Conservation (phyloP, 352 stramenopile genomes). For the Pythium inflatum region DNA sequence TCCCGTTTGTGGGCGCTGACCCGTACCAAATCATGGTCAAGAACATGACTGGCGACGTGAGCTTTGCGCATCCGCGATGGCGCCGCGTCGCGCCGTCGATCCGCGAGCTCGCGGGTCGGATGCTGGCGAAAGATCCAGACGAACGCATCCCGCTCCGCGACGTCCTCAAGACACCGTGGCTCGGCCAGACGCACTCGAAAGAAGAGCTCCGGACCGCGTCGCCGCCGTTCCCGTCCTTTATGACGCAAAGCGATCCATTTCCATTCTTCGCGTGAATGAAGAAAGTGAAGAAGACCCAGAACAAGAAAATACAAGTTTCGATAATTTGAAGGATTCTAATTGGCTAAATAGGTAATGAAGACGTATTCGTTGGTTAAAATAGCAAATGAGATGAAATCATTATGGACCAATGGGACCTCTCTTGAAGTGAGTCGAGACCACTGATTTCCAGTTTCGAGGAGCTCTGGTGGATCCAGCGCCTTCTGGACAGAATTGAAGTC, state of each 20-base stretch:
- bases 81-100: conserved; percentile 41
- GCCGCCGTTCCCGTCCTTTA: conserved; percentile 12
- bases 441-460: too few relatives aligned
- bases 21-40: conserved; percentile 60
- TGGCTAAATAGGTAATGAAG: conserved; percentile 27
- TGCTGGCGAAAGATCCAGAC: conserved; percentile 57
- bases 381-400: too few relatives aligned
- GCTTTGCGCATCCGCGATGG: conserved; percentile 48
- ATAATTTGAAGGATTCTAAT: conserved; percentile 18
- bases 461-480: too few relatives aligned
- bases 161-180: conserved; percentile 58
- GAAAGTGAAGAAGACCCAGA: too few relatives aligned
- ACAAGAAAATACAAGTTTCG: neutral
- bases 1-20: conserved; percentile 50
- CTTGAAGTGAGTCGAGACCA: conserved; percentile 30
- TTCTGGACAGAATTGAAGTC: conserved; percentile 10
- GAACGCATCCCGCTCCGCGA: conserved; percentile 56
- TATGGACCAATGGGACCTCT: conserved; percentile 18
- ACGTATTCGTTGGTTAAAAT: too few relatives aligned
- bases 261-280: conserved; percentile 31
- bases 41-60: conserved; percentile 66
- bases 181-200: conserved; percentile 41
- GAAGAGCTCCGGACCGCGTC: conserved; percentile 13
- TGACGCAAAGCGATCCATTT: conserved; percentile 31
- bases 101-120: conserved; percentile 41